Evolutionary conservation across 208 protist species (phyloP).

Genomic region (Kentomonas sorsogonicus): DNA sequence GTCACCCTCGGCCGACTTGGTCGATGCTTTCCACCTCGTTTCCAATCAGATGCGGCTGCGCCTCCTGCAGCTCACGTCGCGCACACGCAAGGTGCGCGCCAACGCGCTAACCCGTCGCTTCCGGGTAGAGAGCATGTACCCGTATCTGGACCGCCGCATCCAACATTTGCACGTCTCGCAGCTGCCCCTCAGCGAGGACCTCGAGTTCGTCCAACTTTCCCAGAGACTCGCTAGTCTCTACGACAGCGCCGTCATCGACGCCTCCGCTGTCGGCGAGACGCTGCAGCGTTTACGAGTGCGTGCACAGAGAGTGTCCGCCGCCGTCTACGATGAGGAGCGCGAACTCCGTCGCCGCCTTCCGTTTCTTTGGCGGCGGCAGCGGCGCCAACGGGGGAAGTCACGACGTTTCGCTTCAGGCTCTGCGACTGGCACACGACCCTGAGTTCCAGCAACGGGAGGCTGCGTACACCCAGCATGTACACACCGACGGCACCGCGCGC

Average conservation of each 20-base stretch:
- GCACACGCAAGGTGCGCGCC: conserved; percentile 31
- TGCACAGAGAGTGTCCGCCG: no score
- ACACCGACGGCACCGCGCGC: no score
- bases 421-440: no score
- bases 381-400: no score
- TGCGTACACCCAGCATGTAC: no score
- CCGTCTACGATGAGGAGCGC: no score
- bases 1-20: not conserved
- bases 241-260: not conserved
- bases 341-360: no score
- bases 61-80: conserved; percentile 29
- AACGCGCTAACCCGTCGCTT: conserved; percentile 25
- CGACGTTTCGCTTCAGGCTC: no score
- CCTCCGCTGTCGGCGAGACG: not conserved
- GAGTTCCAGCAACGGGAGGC: no score
- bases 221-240: not conserved
- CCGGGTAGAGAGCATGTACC: conserved; percentile 31
- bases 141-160: conserved; percentile 42
- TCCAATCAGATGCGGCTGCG: conserved; percentile 18
- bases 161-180: conserved; percentile 33
- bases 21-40: not conserved
- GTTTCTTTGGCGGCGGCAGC: no score
- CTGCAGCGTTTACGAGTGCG: no score
- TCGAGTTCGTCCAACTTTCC: conserved; percentile 16
- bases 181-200: conserved; percentile 32